Conservation (phyloP, 2,329 filamentous ascomycete species). For the Bipolaris oryzae region DNA sequence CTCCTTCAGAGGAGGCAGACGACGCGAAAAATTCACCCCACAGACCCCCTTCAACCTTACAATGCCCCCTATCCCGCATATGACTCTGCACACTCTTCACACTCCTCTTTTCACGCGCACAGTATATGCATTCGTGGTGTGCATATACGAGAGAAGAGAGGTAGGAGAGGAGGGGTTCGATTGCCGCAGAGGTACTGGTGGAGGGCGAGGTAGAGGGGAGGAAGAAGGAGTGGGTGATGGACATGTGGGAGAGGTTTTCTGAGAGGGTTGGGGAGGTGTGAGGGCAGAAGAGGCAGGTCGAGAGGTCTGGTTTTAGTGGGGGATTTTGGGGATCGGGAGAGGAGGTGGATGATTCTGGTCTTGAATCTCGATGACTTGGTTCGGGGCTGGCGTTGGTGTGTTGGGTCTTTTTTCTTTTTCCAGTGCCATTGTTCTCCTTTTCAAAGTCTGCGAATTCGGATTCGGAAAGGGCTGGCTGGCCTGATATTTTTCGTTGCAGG, state of each 20-base stretch:
- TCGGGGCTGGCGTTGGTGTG: background rate
- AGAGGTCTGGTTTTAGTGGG: background rate
- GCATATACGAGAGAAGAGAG: background rate
- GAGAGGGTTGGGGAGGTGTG: background rate
- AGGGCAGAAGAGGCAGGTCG: slow-evolving; percentile 9
- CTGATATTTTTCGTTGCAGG: background rate
- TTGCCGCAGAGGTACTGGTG: background rate
- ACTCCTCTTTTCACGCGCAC: background rate
- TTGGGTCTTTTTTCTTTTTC: background rate
- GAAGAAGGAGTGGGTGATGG: background rate
- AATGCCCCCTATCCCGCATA: slow-evolving; percentile 9
- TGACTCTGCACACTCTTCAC: slow-evolving; percentile 9
- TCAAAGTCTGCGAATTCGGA: background rate
- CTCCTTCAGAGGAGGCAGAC: background rate
- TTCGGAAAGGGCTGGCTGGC: background rate
- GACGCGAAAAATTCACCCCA: background rate
- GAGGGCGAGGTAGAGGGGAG: background rate
- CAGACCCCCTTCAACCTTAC: background rate
- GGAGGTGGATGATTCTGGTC: background rate
- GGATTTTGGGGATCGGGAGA: too few relatives aligned
- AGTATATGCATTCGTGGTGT: slow-evolving; percentile 9
- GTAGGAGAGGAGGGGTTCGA: slow-evolving; percentile 6
- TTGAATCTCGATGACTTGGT: too few relatives aligned
- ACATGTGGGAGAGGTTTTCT: slow-evolving; percentile 8
- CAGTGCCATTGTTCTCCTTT: background rate